A percentile compares a stretch with the other conserved stretches of the same genome.
These are phyloP conservation scores for Trichosporon sp. DNA, from an alignment of 1,284 basidiomycete species.

Conservation along the genomic window DNA sequence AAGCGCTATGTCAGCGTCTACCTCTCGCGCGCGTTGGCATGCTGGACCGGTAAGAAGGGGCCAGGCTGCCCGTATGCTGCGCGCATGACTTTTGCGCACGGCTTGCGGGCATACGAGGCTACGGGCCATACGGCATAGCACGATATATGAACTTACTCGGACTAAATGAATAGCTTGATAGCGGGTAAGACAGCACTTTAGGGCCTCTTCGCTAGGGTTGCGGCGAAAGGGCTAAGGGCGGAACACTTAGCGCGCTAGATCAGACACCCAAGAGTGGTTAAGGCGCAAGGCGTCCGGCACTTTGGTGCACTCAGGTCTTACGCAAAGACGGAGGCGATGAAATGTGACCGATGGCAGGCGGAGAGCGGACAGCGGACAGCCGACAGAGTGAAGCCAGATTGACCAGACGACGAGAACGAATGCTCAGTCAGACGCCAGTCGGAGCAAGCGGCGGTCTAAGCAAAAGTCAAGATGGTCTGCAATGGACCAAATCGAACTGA, in stretches of 20 bases:
- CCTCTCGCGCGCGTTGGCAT: neutral
- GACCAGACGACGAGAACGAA: neutral
- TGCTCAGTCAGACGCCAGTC: neutral
- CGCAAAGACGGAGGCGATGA: neutral
- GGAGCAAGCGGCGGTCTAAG: neutral
- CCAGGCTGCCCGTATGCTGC: neutral
- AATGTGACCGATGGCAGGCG: neutral
- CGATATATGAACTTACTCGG: slow-evolving; percentile 19
- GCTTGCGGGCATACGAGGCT: neutral
- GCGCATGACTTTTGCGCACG: slow-evolving; percentile 9
- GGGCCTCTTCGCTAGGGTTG: slow-evolving; percentile 13
- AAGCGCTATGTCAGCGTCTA: slow-evolving; percentile 18
- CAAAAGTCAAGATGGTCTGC: neutral
- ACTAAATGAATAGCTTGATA: slow-evolving; percentile 12
- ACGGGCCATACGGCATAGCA: slow-evolving; percentile 7
- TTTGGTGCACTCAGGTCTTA: neutral
- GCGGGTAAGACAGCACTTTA: slow-evolving; percentile 14
- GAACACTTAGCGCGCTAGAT: slow-evolving; percentile 13
- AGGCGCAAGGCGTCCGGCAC: neutral
- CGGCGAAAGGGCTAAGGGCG: neutral
- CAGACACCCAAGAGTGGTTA: slow-evolving; percentile 18
- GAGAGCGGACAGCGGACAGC: neutral
- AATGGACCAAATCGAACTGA: neutral
- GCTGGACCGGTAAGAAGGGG: neutral
- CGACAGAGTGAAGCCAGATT: neutral